Conservation (phyloP, 2,329 filamentous ascomycete genomes). For the Lojkania enalia region DNA sequence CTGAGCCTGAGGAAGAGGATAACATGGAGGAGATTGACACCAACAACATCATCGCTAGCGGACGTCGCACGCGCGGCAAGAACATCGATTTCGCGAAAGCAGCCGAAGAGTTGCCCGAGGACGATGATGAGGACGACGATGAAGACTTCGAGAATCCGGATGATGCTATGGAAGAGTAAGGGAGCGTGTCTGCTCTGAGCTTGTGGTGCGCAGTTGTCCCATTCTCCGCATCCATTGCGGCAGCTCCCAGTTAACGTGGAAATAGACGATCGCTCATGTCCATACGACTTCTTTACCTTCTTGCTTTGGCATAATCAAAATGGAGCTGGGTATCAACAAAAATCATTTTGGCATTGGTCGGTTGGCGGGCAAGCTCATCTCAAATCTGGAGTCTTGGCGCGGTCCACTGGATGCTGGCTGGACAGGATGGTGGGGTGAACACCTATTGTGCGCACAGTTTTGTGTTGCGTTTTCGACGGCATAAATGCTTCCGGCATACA, state of each 20-base stretch:
- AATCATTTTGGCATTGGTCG: slow-evolving; percentile 27
- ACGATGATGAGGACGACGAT: slow-evolving; percentile 80
- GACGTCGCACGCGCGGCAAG: slow-evolving; percentile 79
- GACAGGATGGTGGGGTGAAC: slow-evolving; percentile 14
- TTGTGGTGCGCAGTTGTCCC: slow-evolving; percentile 25
- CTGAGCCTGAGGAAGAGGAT: slow-evolving; percentile 70
- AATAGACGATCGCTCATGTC: neutral
- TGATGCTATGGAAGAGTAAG: slow-evolving; percentile 70
- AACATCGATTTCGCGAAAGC: slow-evolving; percentile 93
- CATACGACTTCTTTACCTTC: slow-evolving; percentile 11
- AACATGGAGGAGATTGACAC: slow-evolving; percentile 90
- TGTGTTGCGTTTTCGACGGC: slow-evolving; percentile 14
- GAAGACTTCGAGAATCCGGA: slow-evolving; percentile 66
- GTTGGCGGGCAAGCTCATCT: slow-evolving; percentile 25
- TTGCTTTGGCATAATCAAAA: neutral
- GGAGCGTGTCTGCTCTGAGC: slow-evolving; percentile 14
- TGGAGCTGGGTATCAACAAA: slow-evolving; percentile 11
- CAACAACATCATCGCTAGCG: slow-evolving; percentile 77
- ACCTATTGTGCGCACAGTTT: slow-evolving; percentile 16
- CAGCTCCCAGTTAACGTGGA: neutral
- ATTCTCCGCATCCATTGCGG: slow-evolving; percentile 16
- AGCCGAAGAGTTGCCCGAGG: slow-evolving; percentile 72
- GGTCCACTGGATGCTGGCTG: slow-evolving; percentile 20
- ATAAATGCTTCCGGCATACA: slow-evolving; percentile 15
- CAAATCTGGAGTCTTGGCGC: slow-evolving; percentile 33